Base-by-base conservation (phyloP, 805 yeast genomes). In the Candida germanica region DNA sequence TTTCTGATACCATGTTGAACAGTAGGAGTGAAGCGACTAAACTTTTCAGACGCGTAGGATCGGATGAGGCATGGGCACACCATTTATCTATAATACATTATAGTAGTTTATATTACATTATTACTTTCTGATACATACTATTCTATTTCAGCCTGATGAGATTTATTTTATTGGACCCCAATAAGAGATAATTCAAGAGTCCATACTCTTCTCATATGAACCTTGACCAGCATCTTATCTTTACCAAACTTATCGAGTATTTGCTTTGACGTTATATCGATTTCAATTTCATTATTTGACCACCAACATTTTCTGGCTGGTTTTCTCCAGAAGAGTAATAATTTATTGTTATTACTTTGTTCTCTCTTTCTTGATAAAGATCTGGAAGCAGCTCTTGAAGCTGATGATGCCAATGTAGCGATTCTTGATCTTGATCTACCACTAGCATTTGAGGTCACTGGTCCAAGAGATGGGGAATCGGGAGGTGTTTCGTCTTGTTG, bases 241-340 rank as follows among this genome's bases (percentile, higher is more conserved):
- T 52, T 61, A 21, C 26, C 43, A 29, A 22, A 51, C 15, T 35
- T 27, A 7, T 33, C 27, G 34, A 48, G 39, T 10, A 49, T 28
- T 26, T 53, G 56, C 16, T 46, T 50, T 47, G 54, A 42, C 3
- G 26, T 22, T 4, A 74, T 45, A 23, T 60, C 60, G 15, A 77
- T 56, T 6, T 77, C 79, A 14, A 77, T 59, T 19, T 60, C 66
- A 29, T 78, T 76, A 54, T 79, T 77, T 5, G 86, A 73, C 98
- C 98, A 93, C 98, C 98, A 93, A 64, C 98, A 93, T 56, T 93
- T 93, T 54, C 98, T 75, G 2, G 98, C 98, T 1, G 98, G 98
- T 56, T 93, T 93, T 44, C 95, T 75, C 98, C 98, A 93, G 55
- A 93, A 93, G 35, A 93, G 64, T 24, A 93, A 68, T 34, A 93